Evolutionary conservation across 257 asterid genomes (phyloP), one percentile per base, ranked within the genome.

Genomic region (Solanum ahanhuiri): DNA sequence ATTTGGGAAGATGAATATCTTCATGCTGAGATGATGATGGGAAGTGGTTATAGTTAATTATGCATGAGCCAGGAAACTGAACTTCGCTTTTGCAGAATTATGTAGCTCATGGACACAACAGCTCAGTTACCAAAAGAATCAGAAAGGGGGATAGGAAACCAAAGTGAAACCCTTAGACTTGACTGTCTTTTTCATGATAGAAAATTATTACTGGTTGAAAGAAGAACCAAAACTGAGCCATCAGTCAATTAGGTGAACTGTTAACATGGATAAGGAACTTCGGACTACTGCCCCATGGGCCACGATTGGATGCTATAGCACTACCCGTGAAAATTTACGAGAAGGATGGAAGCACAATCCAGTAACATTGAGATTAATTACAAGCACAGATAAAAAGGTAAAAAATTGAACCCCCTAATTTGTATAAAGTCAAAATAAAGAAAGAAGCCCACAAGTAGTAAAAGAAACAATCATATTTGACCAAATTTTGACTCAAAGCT

Each of bases 401-500:
- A 41, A 76, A 76, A 76, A 23, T 14, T 23, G 83, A 76, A 41
- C 81, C 18, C 48, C 81, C 51, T 34, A 71, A 72, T 20, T 72
- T 72, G 81, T 72, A 35, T 10, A 34, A 20, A 72, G 51, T 34
- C 10, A 43, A 77, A 41, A 76, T 15, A 76, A 76, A 43, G 37
- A 76, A 76, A 41, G 64, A 77, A 77, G 37, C 45, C 63, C 64
- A 77, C 25, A 77, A 77, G 83, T 43, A 43, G 83, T 43, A 77
- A 77, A 77, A 77, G 83, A 77, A 77, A 77, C 63, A 92, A 95
- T 89, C 99, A 81, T 48, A 81, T 77, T 23, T 77, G 64, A 77
- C 43, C 39, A 81, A 81, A 48, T 81, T 28, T 81, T 81, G 39
- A 28, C 63, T 77, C 14, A 25, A 43, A 25, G 23, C 83, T 77